Evolutionary conservation across 805 yeast genomes (phyloP).

Genomic region (Saccharomyces mikatae): DNA sequence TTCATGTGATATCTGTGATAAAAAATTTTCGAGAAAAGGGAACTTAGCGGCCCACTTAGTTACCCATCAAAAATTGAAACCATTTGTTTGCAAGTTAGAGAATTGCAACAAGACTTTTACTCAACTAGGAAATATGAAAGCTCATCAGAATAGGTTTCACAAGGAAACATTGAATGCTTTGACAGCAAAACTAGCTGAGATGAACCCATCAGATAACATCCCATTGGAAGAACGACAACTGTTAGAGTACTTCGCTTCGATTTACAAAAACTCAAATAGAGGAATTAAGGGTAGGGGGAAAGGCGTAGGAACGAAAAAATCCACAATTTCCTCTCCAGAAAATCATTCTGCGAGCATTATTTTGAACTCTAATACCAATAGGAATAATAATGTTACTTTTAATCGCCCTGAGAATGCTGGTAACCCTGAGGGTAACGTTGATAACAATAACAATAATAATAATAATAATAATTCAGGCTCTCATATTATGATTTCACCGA

Average conservation of each 20-base stretch:
- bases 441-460: not conserved
- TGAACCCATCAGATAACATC: constrained; percentile 41
- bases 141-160: constrained; percentile 90
- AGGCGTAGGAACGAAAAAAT: constrained; percentile 18
- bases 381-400: not conserved
- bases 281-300: constrained; percentile 92
- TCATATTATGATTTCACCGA: constrained; percentile 5
- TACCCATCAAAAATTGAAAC: constrained; percentile 74
- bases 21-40: constrained; percentile 82
- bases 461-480: not conserved
- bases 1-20: constrained; percentile 65
- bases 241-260: constrained; percentile 66
- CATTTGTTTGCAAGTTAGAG: constrained; percentile 73
- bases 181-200: constrained; percentile 58
- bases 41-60: constrained; percentile 80
- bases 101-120: constrained; percentile 78
- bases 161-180: constrained; percentile 57
- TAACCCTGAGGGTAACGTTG: not conserved
- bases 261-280: constrained; percentile 81
- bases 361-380: not conserved
- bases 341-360: not conserved
- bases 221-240: constrained; percentile 61
- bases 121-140: constrained; percentile 86
- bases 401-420: not conserved
- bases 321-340: not conserved